Percentiles rank a stretch among this genome's conserved stretches.
phyloP scores from a whole-genome alignment of 148 eudicot genomes.

The Arbutus unedo region DNA sequence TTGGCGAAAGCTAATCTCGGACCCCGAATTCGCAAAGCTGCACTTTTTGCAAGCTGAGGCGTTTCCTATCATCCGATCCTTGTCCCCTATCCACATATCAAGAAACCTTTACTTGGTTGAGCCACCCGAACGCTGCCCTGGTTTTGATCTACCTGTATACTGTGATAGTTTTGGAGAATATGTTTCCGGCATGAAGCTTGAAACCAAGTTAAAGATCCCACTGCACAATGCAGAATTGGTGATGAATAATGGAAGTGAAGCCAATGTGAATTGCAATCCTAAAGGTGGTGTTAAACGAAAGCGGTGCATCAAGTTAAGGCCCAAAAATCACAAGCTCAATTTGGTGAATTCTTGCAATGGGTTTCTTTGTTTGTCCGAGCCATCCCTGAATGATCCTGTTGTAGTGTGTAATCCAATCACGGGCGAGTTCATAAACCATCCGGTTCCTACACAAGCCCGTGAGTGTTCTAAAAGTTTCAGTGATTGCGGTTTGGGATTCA shows the following conservation, averaged over 20 bases:
- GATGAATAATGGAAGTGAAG: neutral
- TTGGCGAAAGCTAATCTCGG: neutral
- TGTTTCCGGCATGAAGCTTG: neutral
- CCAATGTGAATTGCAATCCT: neutral
- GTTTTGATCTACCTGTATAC: neutral
- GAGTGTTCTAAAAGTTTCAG: neutral
- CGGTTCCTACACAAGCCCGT: neutral
- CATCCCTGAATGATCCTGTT: neutral
- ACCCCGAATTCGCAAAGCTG: conserved; percentile 12
- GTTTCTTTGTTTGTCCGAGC: conserved; percentile 17
- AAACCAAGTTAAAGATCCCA: conserved; percentile 18
- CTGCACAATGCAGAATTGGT: conserved; percentile 5
- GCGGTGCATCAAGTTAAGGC: conserved; percentile 12
- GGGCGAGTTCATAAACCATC: conserved; percentile 19
- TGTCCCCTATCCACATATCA: neutral
- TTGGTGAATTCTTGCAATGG: conserved; percentile 22
- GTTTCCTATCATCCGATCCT: neutral
- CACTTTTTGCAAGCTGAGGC: conserved; percentile 5
- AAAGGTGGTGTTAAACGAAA: conserved; percentile 2
- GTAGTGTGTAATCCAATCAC: conserved; percentile 31
- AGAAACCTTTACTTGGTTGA: conserved; percentile 19
- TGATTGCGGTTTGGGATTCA: conserved; percentile 21
- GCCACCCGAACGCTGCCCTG: neutral
- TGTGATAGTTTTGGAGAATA: neutral
- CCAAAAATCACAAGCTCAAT: neutral